A percentile compares a stretch with the other conserved stretches of the same genome.
phyloP scores from a whole-genome alignment of 179 eudicot genomes.

The Patellifolia procumbens region DNA sequence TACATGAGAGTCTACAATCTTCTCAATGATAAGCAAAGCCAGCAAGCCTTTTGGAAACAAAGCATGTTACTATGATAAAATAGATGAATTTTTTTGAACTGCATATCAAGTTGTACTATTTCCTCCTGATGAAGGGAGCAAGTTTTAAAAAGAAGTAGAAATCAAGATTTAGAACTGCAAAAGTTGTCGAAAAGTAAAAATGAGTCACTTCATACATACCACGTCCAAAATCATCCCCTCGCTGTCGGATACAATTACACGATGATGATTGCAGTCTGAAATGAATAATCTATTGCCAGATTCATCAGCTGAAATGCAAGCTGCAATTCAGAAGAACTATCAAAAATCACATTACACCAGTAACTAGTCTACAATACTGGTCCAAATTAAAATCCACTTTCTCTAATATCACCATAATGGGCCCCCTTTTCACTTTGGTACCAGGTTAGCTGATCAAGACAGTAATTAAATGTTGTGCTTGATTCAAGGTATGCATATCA shows the following conservation, averaged over 20 bases:
- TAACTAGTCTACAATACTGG: background rate
- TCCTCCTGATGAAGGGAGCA: no score
- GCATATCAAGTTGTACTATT: no score
- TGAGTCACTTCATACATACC: conserved; percentile 54
- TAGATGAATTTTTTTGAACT: no score
- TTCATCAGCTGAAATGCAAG: conserved; percentile 81
- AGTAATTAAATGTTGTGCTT: no score
- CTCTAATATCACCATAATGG: background rate
- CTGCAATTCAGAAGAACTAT: conserved; percentile 46
- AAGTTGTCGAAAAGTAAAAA: background rate
- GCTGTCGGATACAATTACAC: conserved; percentile 65
- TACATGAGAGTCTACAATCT: no score
- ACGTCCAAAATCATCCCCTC: conserved; percentile 69
- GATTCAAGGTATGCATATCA: no score
- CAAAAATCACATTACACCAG: background rate
- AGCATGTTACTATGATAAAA: no score
- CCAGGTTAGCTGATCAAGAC: no score
- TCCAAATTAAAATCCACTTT: background rate
- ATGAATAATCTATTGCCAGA: conserved; percentile 63
- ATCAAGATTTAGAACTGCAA: background rate
- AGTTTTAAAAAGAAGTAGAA: background rate
- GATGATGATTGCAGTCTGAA: conserved; percentile 90
- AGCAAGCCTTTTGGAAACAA: no score
- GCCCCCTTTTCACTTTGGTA: no score
- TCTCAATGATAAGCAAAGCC: no score